phyloP scores from a whole-genome alignment of 768 basidiomycete genomes.

The Termitomyces eurrhizus region DNA sequence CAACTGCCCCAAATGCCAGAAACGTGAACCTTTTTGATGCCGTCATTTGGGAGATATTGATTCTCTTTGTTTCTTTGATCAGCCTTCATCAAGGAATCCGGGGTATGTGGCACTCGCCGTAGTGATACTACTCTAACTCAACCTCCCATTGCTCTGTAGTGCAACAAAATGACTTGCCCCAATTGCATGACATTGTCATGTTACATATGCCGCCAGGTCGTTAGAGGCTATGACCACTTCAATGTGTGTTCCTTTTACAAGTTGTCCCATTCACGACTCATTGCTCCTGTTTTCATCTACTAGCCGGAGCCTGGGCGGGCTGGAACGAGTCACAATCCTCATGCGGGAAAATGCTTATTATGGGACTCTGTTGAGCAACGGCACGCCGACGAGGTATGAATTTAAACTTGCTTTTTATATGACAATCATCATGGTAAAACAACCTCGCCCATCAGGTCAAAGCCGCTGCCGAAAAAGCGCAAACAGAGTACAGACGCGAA shows the following conservation, averaged over 20 bases:
- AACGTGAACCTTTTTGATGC: slow-evolving; percentile 42
- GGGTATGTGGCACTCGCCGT: slow-evolving; percentile 42
- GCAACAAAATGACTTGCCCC: slow-evolving; percentile 90
- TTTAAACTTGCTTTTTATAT: background rate
- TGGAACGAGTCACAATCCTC: slow-evolving; percentile 18
- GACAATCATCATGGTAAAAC: background rate
- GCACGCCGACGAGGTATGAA: slow-evolving; percentile 59
- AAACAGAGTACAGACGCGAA: slow-evolving; percentile 54
- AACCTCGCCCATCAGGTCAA: slow-evolving; percentile 46
- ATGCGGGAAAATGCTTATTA: slow-evolving; percentile 50
- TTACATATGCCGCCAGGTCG: slow-evolving; percentile 76
- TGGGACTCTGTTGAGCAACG: slow-evolving; percentile 68
- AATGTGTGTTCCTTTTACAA: slow-evolving; percentile 29
- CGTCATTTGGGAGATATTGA: slow-evolving; percentile 2
- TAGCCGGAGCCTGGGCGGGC: slow-evolving; percentile 9
- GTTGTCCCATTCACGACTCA: slow-evolving; percentile 3
- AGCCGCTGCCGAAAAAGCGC: slow-evolving; percentile 59
- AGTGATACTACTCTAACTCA: background rate
- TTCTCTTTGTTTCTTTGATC: slow-evolving; percentile 6
- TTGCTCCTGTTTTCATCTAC: slow-evolving; percentile 12
- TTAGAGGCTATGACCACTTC: slow-evolving; percentile 79
- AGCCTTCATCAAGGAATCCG: slow-evolving; percentile 79
- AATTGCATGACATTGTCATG: slow-evolving; percentile 74
- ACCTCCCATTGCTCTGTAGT: slow-evolving; percentile 38
- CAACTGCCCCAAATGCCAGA: slow-evolving; percentile 82